phyloP scores from a whole-genome alignment of 1,284 basidiomycete genomes.

The Microbotryum intermedium region DNA sequence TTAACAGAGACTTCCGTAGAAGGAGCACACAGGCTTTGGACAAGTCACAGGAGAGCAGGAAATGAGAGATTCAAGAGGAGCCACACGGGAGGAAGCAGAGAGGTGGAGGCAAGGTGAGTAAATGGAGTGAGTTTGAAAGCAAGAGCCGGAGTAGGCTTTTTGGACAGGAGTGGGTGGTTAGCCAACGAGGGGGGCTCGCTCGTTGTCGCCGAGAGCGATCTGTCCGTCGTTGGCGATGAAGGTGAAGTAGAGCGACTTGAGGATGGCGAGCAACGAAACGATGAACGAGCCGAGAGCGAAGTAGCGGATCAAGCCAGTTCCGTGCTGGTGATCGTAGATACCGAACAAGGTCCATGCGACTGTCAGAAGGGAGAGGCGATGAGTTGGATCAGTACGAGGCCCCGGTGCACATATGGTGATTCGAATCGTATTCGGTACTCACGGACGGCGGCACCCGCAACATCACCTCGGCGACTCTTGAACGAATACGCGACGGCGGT shows the following conservation, averaged over 20 bases:
- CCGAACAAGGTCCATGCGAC: conserved; percentile 28
- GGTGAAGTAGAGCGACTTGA: conserved; percentile 30
- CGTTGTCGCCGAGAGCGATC: conserved; percentile 20
- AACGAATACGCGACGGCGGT: conserved; percentile 40
- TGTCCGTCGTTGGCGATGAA: conserved; percentile 11
- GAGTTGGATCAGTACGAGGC: neutral
- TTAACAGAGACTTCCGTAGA: no score
- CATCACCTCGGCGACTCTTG: conserved; percentile 38
- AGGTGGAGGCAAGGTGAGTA: no score
- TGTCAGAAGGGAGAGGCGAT: conserved; percentile 13
- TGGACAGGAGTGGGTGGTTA: conserved; percentile 8
- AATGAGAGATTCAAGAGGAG: no score
- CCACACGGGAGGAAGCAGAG: no score
- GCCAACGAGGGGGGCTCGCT: conserved; percentile 23
- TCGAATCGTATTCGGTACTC: neutral
- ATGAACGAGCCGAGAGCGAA: conserved; percentile 32
- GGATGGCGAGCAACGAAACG: conserved; percentile 35
- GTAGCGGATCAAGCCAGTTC: conserved; percentile 29
- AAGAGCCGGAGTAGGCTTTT: no score
- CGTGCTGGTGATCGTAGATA: conserved; percentile 28
- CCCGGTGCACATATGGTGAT: neutral
- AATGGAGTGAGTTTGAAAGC: no score
- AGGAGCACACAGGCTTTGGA: no score
- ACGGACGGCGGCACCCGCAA: conserved; percentile 37
- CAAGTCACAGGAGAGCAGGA: no score